Evolutionary conservation across 768 basidiomycete genomes (phyloP), one percentile per base, ranked within the genome.

Genomic region (Boletellus emodensis): DNA sequence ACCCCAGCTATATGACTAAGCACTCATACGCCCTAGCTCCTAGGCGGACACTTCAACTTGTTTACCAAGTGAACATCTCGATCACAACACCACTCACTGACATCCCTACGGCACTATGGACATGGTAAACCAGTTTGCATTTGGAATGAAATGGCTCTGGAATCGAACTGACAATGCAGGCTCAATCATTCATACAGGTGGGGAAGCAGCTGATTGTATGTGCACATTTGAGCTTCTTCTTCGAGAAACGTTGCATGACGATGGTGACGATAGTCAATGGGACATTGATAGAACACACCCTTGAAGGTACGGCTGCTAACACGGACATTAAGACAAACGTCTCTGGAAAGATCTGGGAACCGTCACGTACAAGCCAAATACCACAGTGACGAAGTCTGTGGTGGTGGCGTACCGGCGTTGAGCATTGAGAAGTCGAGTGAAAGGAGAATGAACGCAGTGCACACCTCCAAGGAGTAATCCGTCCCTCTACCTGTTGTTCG

Each of bases 401-500:
- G 53, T 30, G 28, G 36, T 30, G 28, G 36, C 24, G 30, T 51
- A 33, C 24, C 46, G 38, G 37, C 18, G 4, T 30, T 54, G 18
- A 58, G 26, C 18, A 6, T 30, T 54, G 18, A 58, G 26, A 40
- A 39, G 45, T 15, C 48, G 44, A 48, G 34, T 40, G 36, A 52
- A 52, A 45, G 33, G 44, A 12, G 43, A 49, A 51, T 22, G 46
- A 52, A 54, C 22, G 42, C 32, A 50, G 20, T 30, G 63, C 78
- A 56, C 54, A 85, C 88, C 81, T 65, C 85, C 82, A 11, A 87
- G 12, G 84, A 6, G 30, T 11, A 11, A 87, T 83, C 90, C 94
- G 94, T 6, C 84, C 70, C 64, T 94, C 92, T 6, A 89, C 92
- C 48, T 83, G 78, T 61, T 90, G 89, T 62, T 94, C 93, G 15